Evolutionary conservation across 176 grass and related monocot genomes (phyloP).

Genomic region (Oropetium thomaeum): DNA sequence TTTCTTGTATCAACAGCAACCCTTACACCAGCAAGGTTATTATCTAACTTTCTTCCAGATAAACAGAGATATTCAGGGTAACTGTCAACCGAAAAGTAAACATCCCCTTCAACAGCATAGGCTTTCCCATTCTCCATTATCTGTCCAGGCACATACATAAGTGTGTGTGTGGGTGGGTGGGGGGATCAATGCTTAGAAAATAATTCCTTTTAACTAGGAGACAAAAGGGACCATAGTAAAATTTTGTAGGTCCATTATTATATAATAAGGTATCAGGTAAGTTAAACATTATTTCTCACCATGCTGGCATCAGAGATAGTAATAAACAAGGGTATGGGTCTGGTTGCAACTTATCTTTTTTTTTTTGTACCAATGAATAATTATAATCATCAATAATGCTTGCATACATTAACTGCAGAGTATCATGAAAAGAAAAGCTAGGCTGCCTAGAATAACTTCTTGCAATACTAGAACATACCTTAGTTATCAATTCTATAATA

Average conservation of each 20-base stretch:
- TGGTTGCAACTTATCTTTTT: constrained; percentile 1
- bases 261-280: background rate
- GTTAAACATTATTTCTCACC: background rate
- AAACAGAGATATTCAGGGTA: constrained; percentile 53
- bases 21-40: constrained; percentile 54
- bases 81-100: constrained; percentile 57
- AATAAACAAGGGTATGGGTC: background rate
- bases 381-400: background rate
- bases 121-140: constrained; percentile 61
- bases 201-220: background rate
- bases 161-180: too few species aligned
- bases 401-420: background rate
- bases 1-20: constrained; percentile 62
- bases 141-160: constrained; percentile 33
- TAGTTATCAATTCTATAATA: constrained; percentile 72
- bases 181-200: background rate
- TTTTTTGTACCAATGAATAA: background rate
- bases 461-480: constrained; percentile 38
- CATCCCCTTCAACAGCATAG: constrained; percentile 64
- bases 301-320: background rate
- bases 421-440: background rate
- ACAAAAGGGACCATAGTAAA: background rate
- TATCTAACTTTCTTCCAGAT: constrained; percentile 48
- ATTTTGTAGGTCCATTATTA: background rate
- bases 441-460: background rate